Conservation (phyloP, 176 grass and related monocot species). For the Aegilops umbellulata region DNA sequence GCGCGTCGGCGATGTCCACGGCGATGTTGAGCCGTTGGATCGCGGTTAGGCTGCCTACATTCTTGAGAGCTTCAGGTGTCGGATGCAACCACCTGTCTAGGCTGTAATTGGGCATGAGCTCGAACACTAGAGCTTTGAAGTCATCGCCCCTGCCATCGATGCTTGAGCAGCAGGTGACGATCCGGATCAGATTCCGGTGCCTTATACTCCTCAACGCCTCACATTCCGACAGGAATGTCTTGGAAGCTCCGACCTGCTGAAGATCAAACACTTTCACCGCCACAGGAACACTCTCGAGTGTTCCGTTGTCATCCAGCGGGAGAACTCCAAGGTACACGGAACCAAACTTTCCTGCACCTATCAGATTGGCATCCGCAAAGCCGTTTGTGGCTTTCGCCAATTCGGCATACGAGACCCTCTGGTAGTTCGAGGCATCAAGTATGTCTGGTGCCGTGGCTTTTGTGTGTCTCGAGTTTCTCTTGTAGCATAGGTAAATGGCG, state of each 20-base stretch:
- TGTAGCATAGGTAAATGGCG: not conserved
- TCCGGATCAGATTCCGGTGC: not conserved
- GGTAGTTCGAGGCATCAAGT: not conserved
- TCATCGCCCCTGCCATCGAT: conserved; percentile 12
- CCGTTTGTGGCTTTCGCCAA: not conserved
- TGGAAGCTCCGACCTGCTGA: not conserved
- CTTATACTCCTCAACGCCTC: not conserved
- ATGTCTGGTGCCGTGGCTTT: not conserved
- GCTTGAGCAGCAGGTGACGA: not conserved
- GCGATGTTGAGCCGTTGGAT: conserved; percentile 35
- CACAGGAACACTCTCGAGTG: not conserved
- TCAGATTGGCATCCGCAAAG: not conserved
- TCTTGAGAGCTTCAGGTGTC: not conserved
- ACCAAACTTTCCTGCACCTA: not conserved
- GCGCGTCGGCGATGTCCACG: conserved; percentile 29
- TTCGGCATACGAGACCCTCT: not conserved
- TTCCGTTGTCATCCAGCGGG: not conserved
- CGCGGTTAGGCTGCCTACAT: not conserved
- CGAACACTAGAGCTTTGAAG: conserved; percentile 42
- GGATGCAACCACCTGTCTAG: conserved; percentile 44
- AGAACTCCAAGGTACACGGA: not conserved
- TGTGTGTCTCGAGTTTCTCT: not conserved
- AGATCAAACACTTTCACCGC: not conserved
- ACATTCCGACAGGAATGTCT: not conserved
- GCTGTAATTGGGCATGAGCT: conserved; percentile 50